A percentile compares a stretch with the other conserved stretches of the same genome.
These are phyloP conservation scores for Porcisia deanei DNA, from an alignment of 208 protist species.

Conservation along the genomic window DNA sequence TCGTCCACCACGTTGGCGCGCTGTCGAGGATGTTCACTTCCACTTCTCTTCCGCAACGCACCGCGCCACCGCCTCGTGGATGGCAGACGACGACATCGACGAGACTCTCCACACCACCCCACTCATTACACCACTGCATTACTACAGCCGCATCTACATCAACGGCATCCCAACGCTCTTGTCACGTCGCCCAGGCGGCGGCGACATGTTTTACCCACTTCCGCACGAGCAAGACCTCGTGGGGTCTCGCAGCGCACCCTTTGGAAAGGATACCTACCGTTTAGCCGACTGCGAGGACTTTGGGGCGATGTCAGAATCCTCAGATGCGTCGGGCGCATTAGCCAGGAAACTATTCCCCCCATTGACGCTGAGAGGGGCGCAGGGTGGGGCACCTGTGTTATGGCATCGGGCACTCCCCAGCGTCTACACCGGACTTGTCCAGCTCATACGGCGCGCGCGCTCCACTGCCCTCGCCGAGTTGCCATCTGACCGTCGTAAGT, in stretches of 20 bases:
- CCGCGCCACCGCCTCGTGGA: slow-evolving; percentile 65
- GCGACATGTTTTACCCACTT: slow-evolving; percentile 86
- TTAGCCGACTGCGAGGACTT: neutral
- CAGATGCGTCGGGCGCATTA: neutral
- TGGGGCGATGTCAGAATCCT: neutral
- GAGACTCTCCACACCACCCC: slow-evolving; percentile 49
- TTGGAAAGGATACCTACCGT: neutral
- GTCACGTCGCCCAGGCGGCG: slow-evolving; percentile 70
- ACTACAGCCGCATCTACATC: slow-evolving; percentile 71
- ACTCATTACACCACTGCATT: slow-evolving; percentile 8
- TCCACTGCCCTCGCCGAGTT: neutral
- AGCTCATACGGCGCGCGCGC: slow-evolving; percentile 15
- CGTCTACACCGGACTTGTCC: slow-evolving; percentile 19
- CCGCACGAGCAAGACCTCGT: slow-evolving; percentile 57
- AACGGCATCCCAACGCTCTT: slow-evolving; percentile 82
- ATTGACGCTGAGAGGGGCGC: slow-evolving; percentile 2
- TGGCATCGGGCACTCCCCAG: slow-evolving; percentile 22
- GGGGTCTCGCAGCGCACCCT: neutral
- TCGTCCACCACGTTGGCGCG: slow-evolving; percentile 39
- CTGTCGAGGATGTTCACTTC: slow-evolving; percentile 84
- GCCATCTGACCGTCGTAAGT: neutral
- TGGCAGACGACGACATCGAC: slow-evolving; percentile 77
- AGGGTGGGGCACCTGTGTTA: slow-evolving; percentile 14
- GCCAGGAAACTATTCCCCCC: slow-evolving; percentile 11
- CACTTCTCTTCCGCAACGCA: slow-evolving; percentile 82